Evolutionary conservation across 2,329 filamentous ascomycete genomes (phyloP).

Genomic region (Mariannaea elegans): DNA sequence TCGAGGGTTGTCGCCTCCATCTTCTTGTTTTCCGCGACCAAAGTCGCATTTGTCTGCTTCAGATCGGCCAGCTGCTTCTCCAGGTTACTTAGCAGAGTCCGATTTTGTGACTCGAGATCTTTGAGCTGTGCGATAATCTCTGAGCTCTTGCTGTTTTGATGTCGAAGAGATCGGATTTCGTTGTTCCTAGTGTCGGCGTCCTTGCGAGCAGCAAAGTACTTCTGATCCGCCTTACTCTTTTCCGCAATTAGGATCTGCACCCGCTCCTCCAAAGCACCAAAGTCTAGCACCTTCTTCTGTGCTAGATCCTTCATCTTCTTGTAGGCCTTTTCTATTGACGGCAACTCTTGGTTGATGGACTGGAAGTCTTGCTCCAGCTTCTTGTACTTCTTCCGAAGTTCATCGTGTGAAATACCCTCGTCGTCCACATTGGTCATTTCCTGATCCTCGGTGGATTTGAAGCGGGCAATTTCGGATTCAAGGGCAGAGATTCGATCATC

Average conservation of each 20-base stretch:
- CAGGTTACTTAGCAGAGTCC: slow-evolving; percentile 79
- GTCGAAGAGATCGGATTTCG: slow-evolving; percentile 80
- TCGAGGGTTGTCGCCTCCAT: slow-evolving; percentile 79
- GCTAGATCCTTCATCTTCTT: slow-evolving; percentile 87
- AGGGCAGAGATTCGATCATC: slow-evolving; percentile 83
- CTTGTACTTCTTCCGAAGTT: slow-evolving; percentile 76
- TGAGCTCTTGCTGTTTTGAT: slow-evolving; percentile 87
- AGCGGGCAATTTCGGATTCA: slow-evolving; percentile 81
- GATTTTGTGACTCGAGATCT: slow-evolving; percentile 82
- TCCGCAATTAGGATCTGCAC: slow-evolving; percentile 79
- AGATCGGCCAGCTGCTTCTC: slow-evolving; percentile 91
- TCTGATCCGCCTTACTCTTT: slow-evolving; percentile 96
- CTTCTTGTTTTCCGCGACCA: slow-evolving; percentile 77
- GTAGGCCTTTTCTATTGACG: slow-evolving; percentile 89
- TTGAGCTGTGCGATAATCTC: slow-evolving; percentile 95
- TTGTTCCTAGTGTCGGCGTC: slow-evolving; percentile 85
- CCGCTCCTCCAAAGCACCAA: slow-evolving; percentile 79
- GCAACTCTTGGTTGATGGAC: slow-evolving; percentile 86
- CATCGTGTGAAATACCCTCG: slow-evolving; percentile 72
- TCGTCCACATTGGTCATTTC: slow-evolving; percentile 55
- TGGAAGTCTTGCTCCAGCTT: slow-evolving; percentile 82
- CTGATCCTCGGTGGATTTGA: slow-evolving; percentile 62
- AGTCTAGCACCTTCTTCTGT: slow-evolving; percentile 86
- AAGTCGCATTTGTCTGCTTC: slow-evolving; percentile 77
- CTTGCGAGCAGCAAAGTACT: slow-evolving; percentile 96